These are phyloP conservation scores for Kuraishia borneana DNA, from an alignment of 805 yeast genomes.

Conservation along the genomic window DNA sequence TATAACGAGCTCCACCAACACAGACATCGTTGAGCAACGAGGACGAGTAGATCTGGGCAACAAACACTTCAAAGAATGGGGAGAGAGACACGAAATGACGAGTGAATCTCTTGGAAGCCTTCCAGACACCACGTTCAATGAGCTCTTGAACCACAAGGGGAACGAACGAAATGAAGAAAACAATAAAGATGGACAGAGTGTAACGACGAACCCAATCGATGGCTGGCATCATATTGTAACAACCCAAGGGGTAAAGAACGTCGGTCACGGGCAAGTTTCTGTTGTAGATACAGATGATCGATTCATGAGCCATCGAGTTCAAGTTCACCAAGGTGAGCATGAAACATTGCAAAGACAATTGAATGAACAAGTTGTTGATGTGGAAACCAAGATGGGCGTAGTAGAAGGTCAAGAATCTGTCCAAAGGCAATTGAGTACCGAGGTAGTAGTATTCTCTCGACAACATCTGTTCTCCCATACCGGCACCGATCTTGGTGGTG, in stretches of 20 bases:
- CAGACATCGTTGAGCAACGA: conserved; percentile 61
- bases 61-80: conserved; percentile 77
- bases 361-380: conserved; percentile 69
- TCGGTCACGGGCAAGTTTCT: conserved; percentile 59
- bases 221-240: conserved; percentile 65
- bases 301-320: conserved; percentile 63
- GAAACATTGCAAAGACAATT: conserved; percentile 62
- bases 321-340: conserved; percentile 60
- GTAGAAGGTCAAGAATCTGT: conserved; percentile 72
- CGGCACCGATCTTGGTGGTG: conserved; percentile 85
- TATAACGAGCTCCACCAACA: conserved; percentile 81
- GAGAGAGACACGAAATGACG: conserved; percentile 63
- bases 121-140: conserved; percentile 75
- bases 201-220: conserved; percentile 78
- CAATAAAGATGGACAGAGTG: conserved; percentile 71
- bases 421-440: conserved; percentile 73
- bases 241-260: conserved; percentile 53
- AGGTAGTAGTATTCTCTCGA: conserved; percentile 76
- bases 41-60: conserved; percentile 67
- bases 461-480: conserved; percentile 86
- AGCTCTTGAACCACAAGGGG: conserved; percentile 74
- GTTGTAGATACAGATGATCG: conserved; percentile 58
- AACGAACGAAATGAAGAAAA: conserved; percentile 68
- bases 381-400: conserved; percentile 87
- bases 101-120: conserved; percentile 55